Percentiles rank a stretch among this genome's conserved stretches.
Evolutionary conservation across 106 monocot genomes (phyloP).

Genomic region (Agapanthus africanus): DNA sequence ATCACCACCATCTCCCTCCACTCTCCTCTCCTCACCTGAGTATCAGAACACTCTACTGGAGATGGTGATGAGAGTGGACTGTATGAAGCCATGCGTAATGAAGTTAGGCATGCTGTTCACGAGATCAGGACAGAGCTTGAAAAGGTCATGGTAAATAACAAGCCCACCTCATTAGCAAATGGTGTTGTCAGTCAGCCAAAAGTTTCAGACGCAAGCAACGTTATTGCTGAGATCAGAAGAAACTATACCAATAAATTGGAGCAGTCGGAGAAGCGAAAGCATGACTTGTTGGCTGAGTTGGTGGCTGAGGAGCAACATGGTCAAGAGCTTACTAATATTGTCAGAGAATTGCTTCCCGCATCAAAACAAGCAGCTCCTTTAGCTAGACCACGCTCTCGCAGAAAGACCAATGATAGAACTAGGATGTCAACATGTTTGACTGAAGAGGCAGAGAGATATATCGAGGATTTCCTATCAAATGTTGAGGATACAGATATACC

Average conservation of each 20-base stretch:
- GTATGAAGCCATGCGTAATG: slow-evolving; percentile 74
- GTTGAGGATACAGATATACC: slow-evolving; percentile 96
- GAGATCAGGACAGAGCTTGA: slow-evolving; percentile 78
- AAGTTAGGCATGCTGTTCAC: slow-evolving; percentile 67
- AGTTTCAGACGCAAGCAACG: slow-evolving; percentile 28
- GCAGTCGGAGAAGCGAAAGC: slow-evolving; percentile 94
- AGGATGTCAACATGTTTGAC: slow-evolving; percentile 62
- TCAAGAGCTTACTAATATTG: slow-evolving; percentile 67
- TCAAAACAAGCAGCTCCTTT: slow-evolving; percentile 25
- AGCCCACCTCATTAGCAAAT: too few relatives aligned
- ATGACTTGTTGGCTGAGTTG: slow-evolving; percentile 76
- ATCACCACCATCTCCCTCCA: too few relatives aligned
- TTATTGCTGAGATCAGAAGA: slow-evolving; percentile 69
- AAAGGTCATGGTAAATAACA: slow-evolving; percentile 66
- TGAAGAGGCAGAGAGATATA: slow-evolving; percentile 89
- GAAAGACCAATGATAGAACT: slow-evolving; percentile 51
- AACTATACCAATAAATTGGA: slow-evolving; percentile 69
- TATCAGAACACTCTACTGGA: slow-evolving; percentile 33
- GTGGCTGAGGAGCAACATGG: slow-evolving; percentile 84
- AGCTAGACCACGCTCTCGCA: slow-evolving; percentile 39
- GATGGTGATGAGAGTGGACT: slow-evolving; percentile 41
- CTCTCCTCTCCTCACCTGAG: neutral
- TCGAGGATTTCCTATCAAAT: slow-evolving; percentile 91
- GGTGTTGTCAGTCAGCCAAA: slow-evolving; percentile 22
- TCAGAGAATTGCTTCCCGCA: slow-evolving; percentile 63